These are phyloP conservation scores for Populus hybrid DNA, from an alignment of 441 rosid species.

Conservation along the genomic window DNA sequence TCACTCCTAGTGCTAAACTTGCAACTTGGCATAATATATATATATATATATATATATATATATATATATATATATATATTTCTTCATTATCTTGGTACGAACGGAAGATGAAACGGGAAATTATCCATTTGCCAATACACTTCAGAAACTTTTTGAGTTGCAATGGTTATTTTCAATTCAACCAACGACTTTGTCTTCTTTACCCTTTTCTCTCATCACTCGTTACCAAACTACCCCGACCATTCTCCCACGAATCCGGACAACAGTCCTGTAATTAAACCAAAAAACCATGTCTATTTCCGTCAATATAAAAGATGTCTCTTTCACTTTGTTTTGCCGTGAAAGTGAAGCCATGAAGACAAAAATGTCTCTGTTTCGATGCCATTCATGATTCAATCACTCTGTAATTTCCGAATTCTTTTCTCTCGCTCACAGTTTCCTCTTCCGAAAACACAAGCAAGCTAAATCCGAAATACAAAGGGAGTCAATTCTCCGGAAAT, in stretches of 20 bases:
- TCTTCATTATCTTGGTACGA: no score
- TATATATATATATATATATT: no score
- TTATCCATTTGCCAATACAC: no score
- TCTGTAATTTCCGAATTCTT: constrained; percentile 32
- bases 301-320: no score
- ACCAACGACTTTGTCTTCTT: neutral
- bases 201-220: neutral
- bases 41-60: no score
- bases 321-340: no score
- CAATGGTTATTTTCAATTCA: neutral
- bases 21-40: neutral
- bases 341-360: no score
- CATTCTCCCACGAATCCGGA: neutral
- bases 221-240: neutral
- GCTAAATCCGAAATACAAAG: neutral
- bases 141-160: neutral
- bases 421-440: neutral
- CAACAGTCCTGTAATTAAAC: neutral
- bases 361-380: no score
- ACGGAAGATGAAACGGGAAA: no score
- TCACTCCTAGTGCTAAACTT: neutral
- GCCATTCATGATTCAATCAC: constrained; percentile 16
- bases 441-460: neutral
- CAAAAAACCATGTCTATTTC: neutral
- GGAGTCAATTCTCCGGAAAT: constrained; percentile 1